Conservation (phyloP, 768 basidiomycete genomes). For the Leucocoprinus birnbaumii region DNA sequence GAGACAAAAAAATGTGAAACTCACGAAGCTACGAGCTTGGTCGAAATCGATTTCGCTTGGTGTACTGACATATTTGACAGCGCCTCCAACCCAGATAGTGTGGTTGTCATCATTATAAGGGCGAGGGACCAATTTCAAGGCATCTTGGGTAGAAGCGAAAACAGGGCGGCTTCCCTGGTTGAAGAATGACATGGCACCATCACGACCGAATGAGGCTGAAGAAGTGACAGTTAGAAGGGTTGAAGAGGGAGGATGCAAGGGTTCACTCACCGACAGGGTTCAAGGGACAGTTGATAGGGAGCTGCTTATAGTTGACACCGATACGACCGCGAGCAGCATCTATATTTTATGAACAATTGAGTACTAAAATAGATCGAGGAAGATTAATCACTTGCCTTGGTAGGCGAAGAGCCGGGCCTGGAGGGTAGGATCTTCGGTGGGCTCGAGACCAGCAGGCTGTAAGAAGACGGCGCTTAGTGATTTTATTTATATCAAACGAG, state of each 20-base stretch:
- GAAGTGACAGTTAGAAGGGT: neutral
- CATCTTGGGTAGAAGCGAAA: conserved; percentile 32
- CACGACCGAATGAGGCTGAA: conserved; percentile 26
- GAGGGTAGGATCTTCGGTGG: conserved; percentile 54
- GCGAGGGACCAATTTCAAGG: conserved; percentile 27
- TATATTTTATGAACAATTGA: conserved; percentile 2
- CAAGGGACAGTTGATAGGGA: conserved; percentile 30
- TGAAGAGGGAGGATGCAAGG: neutral
- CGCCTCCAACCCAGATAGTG: conserved; percentile 38
- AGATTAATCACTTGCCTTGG: conserved; percentile 29
- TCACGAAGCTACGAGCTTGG: conserved; percentile 30
- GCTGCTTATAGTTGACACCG: conserved; percentile 33
- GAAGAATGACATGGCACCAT: conserved; percentile 30
- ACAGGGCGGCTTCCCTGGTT: conserved; percentile 39
- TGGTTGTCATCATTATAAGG: conserved; percentile 37
- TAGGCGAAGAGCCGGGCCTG: conserved; percentile 59
- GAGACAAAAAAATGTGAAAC: neutral
- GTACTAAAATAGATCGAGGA: neutral
- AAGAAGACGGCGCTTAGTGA: neutral
- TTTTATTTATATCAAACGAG: neutral
- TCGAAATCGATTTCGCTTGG: conserved; percentile 35
- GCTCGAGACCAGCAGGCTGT: conserved; percentile 34
- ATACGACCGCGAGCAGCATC: conserved; percentile 38
- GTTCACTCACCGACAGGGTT: conserved; percentile 29
- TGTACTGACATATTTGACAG: conserved; percentile 29